A percentile compares a stretch with the other conserved stretches of the same genome.
phyloP scores from a whole-genome alignment of 2,329 filamentous ascomycete genomes.

The Penicillium crustosum region DNA sequence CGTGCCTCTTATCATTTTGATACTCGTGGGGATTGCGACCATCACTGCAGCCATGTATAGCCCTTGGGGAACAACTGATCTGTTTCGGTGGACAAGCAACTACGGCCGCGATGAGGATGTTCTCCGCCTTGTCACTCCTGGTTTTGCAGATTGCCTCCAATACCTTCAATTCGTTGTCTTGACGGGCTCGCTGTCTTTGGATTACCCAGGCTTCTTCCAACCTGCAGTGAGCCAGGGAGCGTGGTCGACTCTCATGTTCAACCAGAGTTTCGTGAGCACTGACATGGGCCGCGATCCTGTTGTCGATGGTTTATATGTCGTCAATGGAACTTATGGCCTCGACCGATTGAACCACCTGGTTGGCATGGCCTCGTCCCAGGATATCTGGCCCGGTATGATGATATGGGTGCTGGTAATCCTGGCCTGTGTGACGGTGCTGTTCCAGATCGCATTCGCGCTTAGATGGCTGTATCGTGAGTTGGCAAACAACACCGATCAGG shows the following conservation, averaged over 20 bases:
- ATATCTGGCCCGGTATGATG: constrained; percentile 94
- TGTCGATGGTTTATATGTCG: constrained; percentile 82
- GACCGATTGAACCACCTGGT: constrained; percentile 76
- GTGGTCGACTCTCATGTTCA: constrained; percentile 92
- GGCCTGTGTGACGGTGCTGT: constrained; percentile 63
- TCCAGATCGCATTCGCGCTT: constrained; percentile 72
- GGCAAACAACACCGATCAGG: constrained; percentile 74
- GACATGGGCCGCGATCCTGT: constrained; percentile 65
- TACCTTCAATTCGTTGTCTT: constrained; percentile 93
- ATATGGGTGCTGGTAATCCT: constrained; percentile 83
- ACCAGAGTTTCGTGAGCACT: constrained; percentile 77
- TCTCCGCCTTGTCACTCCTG: constrained; percentile 86
- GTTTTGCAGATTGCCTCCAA: constrained; percentile 93
- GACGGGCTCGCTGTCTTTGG: constrained; percentile 80
- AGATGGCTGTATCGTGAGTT: constrained; percentile 75
- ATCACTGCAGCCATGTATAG: constrained; percentile 82
- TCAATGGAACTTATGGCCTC: constrained; percentile 75
- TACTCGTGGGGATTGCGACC: constrained; percentile 79
- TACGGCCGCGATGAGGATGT: constrained; percentile 93
- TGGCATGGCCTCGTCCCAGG: constrained; percentile 71
- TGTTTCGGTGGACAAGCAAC: constrained; percentile 97
- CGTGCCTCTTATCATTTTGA: constrained; percentile 73
- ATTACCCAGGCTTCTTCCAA: constrained; percentile 93
- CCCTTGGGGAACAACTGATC: constrained; percentile 87
- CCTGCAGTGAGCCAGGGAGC: constrained; percentile 82